phyloP scores from a whole-genome alignment of 106 monocot species.

The Triglochin maritima region DNA sequence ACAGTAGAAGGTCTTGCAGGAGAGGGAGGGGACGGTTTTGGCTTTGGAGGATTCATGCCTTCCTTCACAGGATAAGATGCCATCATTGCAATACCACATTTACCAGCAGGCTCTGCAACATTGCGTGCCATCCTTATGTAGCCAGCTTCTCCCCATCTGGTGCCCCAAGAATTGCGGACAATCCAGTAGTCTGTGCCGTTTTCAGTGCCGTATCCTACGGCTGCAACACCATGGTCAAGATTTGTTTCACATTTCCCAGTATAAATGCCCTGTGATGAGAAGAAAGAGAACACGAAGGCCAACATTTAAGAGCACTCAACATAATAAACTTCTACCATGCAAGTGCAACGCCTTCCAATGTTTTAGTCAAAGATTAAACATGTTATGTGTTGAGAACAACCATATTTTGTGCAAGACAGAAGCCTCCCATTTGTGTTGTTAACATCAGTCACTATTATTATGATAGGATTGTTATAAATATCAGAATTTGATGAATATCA shows the following conservation, averaged over 20 bases:
- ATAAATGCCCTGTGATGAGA: slow-evolving; percentile 6
- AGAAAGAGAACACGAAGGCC: neutral
- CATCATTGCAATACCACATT: slow-evolving; percentile 12
- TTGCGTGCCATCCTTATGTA: slow-evolving; percentile 13
- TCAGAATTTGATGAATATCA: no score
- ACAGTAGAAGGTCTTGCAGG: slow-evolving; percentile 6
- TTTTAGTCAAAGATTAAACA: no score
- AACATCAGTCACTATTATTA: no score
- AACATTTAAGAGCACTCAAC: neutral
- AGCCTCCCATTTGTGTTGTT: no score
- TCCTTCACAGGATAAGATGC: slow-evolving; percentile 10
- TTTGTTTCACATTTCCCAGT: slow-evolving; percentile 9
- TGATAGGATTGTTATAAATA: no score
- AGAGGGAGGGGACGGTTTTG: slow-evolving; percentile 32
- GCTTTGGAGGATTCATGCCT: slow-evolving; percentile 7
- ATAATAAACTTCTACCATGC: no score
- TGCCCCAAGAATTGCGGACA: slow-evolving; percentile 14
- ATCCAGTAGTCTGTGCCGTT: slow-evolving; percentile 17
- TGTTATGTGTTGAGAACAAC: no score
- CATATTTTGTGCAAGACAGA: no score
- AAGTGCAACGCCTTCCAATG: no score
- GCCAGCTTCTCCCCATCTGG: slow-evolving; percentile 9
- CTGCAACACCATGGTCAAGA: slow-evolving; percentile 11
- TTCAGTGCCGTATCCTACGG: slow-evolving; percentile 13
- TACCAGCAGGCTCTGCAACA: neutral